Base-by-base conservation (phyloP, 108 stramenopile genomes). In the Fistulifera pelliculosa region DNA sequence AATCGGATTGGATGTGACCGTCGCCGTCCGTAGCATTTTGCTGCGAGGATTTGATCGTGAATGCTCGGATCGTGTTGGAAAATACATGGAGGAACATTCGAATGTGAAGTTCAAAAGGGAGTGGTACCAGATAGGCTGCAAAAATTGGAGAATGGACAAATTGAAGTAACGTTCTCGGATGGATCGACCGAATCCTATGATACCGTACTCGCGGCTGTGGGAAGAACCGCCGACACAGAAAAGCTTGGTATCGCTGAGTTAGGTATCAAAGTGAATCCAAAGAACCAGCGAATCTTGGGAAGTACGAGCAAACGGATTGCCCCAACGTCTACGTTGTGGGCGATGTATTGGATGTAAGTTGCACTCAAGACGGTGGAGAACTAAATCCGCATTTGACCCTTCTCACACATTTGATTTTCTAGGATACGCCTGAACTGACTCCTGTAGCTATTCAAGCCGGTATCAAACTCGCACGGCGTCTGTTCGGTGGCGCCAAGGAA, bases 381-480 rank as follows among this genome's bases (percentile, higher is more conserved):
- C 39, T 5, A 1, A 41, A 47, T 22, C 18, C 45, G 17, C 22
- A 35, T 10, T 21, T 40, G 5, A 16, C 3, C 28, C 31, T 35
- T 35, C 31, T 35, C 3, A 35, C 31, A 35, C 31, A 35, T 47
- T 14, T 55, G 40, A 55, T 41, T 38, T 4, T 40, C 0, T 22
- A 73, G 52, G 94, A 94, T 7, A 87, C 82, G 56, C 96, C 94
- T 3, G 99, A 99, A 71, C 77, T 98, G 50, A 98, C 99, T 6
- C 97, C 99, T 2, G 95, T 96, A 28, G 97, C 99, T 38, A 95
- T 98, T 45, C 91, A 96, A 69, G 96, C 97, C 8, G 99, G 99
- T 27, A 60, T 67, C 27, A 24, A 61, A 18, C 81, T 99, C 23
- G 80, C 96, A 17, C 83, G 90, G 31, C 88, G 97, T 25, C 73